A percentile compares a stretch with the other conserved stretches of the same genome.
Conservation (phyloP, 768 basidiomycete genomes). For the Mycena kentingensis region DNA sequence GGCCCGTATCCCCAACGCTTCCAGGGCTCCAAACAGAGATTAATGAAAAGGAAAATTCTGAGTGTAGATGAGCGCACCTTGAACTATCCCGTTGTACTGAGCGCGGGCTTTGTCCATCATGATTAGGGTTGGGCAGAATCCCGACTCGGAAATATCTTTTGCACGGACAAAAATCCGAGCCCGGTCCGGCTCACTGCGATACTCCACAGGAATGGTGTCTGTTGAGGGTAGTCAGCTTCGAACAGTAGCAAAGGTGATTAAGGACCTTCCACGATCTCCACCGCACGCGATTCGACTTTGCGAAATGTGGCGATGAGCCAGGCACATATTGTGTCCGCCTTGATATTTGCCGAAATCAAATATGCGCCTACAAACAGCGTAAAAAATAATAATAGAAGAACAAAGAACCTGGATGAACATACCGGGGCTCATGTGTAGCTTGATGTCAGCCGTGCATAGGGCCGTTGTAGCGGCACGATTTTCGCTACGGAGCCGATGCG, state of each 20-base stretch:
- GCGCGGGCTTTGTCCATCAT: conserved; percentile 5
- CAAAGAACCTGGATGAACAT: not conserved
- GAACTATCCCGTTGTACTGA: not conserved
- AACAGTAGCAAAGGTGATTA: not conserved
- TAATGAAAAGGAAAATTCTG: not conserved
- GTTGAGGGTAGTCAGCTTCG: not conserved
- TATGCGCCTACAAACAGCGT: not conserved
- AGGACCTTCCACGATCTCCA: not conserved
- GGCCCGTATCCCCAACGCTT: not conserved
- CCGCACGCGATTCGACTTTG: not conserved
- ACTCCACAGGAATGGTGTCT: not conserved
- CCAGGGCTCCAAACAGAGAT: not conserved
- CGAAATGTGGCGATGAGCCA: not conserved
- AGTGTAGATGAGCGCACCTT: not conserved
- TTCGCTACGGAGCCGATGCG: conserved; percentile 9
- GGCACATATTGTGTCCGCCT: not conserved
- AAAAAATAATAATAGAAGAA: not conserved
- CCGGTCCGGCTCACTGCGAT: not conserved
- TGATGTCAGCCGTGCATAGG: conserved; percentile 4
- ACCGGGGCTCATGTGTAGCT: conserved; percentile 7
- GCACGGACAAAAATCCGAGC: not conserved
- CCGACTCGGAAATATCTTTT: not conserved
- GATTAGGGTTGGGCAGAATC: not conserved
- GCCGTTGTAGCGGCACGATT: conserved; percentile 10
- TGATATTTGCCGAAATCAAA: conserved; percentile 11